Evolutionary conservation across 2,329 filamentous ascomycete species (phyloP), one percentile per base, ranked within the genome.

Genomic region (Fusarium coffeatum): DNA sequence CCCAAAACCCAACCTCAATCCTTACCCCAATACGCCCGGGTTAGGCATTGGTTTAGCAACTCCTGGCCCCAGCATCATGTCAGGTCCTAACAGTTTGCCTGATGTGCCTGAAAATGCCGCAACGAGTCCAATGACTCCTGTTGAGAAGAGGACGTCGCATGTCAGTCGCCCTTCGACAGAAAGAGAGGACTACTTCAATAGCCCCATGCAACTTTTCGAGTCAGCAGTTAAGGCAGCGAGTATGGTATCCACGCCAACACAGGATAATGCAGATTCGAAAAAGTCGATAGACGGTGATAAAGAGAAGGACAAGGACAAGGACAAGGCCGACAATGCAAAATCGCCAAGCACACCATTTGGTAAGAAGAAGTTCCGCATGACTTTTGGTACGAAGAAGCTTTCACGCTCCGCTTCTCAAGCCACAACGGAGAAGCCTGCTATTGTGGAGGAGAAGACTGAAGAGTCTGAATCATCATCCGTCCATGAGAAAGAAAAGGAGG

Each of bases 291-390:
- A 81, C 27, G 77, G 86, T 49, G 73, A 74, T 18, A 70, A 71
- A 57, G 82, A 89, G 61, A 85, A 83, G 72, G 83, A 84, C 0
- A 82, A 81, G 64, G 80, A 80, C 7, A 83, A 81, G 69, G 81
- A 83, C 6, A 84, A 83, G 71, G 78, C 82, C 30, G 81, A 83
- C 22, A 90, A 85, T 58, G 81, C 84, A 15, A 92, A 92, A 72
- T 82, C 84, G 4, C 82, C 83, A 7, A 82, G 84, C 58, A 90
- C 87, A 4, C 83, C 93, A 8, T 97, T 97, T 77, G 89, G 92
- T 45, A 96, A 94, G 82, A 96, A 95, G 81, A 96, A 95, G 81
- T 94, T 97, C 79, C 89, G 92, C 49, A 91, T 93, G 88, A 89
- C 90, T 1, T 94, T 95, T 75, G 90, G 91, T 72, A 91, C 90